These are phyloP conservation scores for Poteriospumella lacustris DNA, from an alignment of 108 stramenopile species.

Conservation along the genomic window DNA sequence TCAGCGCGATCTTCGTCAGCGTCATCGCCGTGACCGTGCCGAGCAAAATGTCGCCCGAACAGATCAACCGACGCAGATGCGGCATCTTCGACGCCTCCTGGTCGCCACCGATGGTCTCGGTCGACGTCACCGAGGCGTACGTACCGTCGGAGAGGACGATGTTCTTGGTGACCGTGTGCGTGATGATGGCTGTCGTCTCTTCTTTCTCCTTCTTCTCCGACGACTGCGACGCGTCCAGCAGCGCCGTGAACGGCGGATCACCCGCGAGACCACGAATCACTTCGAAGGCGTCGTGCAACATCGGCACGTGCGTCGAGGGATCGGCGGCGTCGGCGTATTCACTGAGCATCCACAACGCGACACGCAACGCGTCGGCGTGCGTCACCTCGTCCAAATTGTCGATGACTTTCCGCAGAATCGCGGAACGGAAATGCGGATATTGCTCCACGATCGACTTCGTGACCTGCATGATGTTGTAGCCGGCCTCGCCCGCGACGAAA, in stretches of 20 bases:
- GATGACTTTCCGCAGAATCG: slow-evolving; percentile 79
- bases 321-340: slow-evolving; percentile 72
- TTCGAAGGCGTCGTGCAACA: slow-evolving; percentile 29
- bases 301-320: background rate
- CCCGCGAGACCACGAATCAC: slow-evolving; percentile 34
- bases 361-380: slow-evolving; percentile 77
- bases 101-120: slow-evolving; percentile 63
- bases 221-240: slow-evolving; percentile 22
- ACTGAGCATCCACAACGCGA: slow-evolving; percentile 96
- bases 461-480: slow-evolving; percentile 88
- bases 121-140: slow-evolving; percentile 67
- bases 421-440: slow-evolving; percentile 75
- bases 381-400: slow-evolving; percentile 72
- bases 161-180: slow-evolving; percentile 71
- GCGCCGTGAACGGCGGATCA: slow-evolving; percentile 35
- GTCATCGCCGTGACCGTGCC: slow-evolving; percentile 73
- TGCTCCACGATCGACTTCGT: slow-evolving; percentile 93
- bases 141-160: slow-evolving; percentile 97
- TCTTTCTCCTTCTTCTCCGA: slow-evolving; percentile 34
- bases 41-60: slow-evolving; percentile 85
- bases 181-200: slow-evolving; percentile 11
- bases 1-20: slow-evolving; percentile 85
- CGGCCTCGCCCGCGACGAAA: slow-evolving; percentile 77
- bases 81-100: slow-evolving; percentile 59
- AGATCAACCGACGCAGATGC: slow-evolving; percentile 72